Conservation (phyloP, 2,329 filamentous ascomycete species). For the Ambrosiella cleistominuta region DNA sequence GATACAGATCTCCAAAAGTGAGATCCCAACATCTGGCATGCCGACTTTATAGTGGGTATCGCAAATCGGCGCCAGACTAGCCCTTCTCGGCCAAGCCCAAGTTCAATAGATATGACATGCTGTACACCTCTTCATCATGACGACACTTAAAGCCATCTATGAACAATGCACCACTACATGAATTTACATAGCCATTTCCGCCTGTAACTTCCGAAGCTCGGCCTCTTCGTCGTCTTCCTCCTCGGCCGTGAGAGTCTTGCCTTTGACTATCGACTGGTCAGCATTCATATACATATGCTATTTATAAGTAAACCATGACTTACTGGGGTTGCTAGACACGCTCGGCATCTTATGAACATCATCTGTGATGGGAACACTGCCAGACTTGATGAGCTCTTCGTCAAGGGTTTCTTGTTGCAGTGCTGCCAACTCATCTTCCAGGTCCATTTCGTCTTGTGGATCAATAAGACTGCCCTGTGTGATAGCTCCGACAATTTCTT, state of each 20-base stretch:
- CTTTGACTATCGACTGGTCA: conserved; percentile 26
- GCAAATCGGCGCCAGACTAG: background rate
- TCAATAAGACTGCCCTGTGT: conserved; percentile 51
- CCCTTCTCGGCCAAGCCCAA: background rate
- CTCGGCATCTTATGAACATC: conserved; percentile 60
- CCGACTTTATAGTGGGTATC: background rate
- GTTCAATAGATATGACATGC: too few species aligned
- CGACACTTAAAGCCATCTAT: too few species aligned
- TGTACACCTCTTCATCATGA: too few species aligned
- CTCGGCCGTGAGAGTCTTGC: conserved; percentile 25
- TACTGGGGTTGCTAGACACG: conserved; percentile 58
- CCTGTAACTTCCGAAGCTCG: conserved; percentile 80
- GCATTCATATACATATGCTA: too few species aligned
- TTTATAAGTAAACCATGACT: conserved; percentile 22
- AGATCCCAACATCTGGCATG: background rate
- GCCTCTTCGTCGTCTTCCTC: conserved; percentile 92
- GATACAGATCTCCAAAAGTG: background rate
- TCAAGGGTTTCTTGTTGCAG: conserved; percentile 88
- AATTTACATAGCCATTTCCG: conserved; percentile 74
- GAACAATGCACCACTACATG: background rate
- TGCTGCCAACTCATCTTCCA: conserved; percentile 69
- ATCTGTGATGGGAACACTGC: conserved; percentile 65
- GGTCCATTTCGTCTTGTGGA: conserved; percentile 64
- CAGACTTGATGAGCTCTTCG: conserved; percentile 82
- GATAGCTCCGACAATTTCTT: conserved; percentile 81